Evolutionary conservation across 2,329 filamentous ascomycete genomes (phyloP).

Genomic region (Dryadomyces sulphureus): DNA sequence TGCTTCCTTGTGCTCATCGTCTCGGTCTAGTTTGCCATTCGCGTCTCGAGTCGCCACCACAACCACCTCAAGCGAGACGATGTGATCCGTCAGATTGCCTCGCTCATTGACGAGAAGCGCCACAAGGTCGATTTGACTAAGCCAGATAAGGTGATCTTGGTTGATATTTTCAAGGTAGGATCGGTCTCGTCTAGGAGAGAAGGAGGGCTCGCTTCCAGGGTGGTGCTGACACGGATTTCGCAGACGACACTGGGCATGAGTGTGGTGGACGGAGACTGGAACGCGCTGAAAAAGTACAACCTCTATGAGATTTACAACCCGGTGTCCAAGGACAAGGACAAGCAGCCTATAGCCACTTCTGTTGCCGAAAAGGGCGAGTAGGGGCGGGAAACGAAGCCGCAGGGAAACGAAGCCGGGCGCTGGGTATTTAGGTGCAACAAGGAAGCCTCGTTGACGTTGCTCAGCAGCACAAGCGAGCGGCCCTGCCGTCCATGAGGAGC

Average conservation of each 20-base stretch:
- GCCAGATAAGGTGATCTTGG: conserved; percentile 66
- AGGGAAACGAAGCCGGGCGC: not conserved
- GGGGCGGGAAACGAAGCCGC: not conserved
- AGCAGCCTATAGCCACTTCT: no score
- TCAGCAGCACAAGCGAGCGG: no score
- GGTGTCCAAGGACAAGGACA: no score
- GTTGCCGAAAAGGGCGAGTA: not conserved
- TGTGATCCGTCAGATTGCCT: conserved; percentile 58
- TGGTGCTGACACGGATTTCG: not conserved
- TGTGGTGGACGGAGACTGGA: conserved; percentile 62
- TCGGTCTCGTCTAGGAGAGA: not conserved
- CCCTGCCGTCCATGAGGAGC: no score
- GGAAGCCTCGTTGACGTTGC: not conserved
- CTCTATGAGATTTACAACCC: conserved; percentile 55
- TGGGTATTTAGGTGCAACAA: not conserved
- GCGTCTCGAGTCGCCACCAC: conserved; percentile 63
- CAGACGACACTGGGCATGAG: conserved; percentile 56
- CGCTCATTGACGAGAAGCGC: conserved; percentile 39
- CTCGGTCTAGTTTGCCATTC: conserved; percentile 60
- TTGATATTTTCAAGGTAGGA: conserved; percentile 65
- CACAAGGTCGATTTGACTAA: conserved; percentile 66
- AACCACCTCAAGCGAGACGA: conserved; percentile 49
- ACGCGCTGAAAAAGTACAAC: conserved; percentile 62
- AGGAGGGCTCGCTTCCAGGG: no score
- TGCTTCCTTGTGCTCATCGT: no score